Evolutionary conservation across 306 rosid species (phyloP), one percentile per base, ranked within the genome.

Genomic region (Begonia peltatifolia): DNA sequence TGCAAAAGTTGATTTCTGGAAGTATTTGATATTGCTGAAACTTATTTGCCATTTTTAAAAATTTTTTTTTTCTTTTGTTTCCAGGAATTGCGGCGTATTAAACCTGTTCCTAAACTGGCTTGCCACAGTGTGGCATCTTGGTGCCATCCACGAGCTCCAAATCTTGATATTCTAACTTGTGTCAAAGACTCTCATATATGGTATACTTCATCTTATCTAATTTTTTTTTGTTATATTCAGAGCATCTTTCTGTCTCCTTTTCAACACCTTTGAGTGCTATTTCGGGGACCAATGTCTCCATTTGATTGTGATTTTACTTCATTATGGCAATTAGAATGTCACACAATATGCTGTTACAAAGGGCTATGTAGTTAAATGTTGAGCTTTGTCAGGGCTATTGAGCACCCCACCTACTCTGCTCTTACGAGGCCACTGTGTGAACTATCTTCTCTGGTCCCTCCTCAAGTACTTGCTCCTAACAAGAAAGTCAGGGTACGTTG

Each of bases 101-200:
- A 92, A 69, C 99, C 99, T 50, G 99, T 92, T 68, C 84, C 96
- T 35, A 92, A 68, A 74, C 53, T 92, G 69, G 94, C 94, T 65
- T 92, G 99, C 80, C 99, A 92, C 58, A 92, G 99, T 64, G 93
- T 92, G 62, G 96, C 94, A 56, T 86, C 99, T 58, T 92, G 99
- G 99, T 79, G 96, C 62, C 99, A 92, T 57, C 99, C 99, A 60
- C 86, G 99, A 69, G 96, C 94, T 47, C 99, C 99, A 60, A 92
- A 83, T 76, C 99, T 92, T 60, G 96, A 92, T 77, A 92, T 92
- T 65, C 65, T 92, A 65, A 92, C 99, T 42, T 92, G 99, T 42
- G 96, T 86, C 59, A 92, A 92, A 71, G 99, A 92, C 78, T 92
- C 99, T 61, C 95, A 86, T 74, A 79, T 86, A 70, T 86, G 94